phyloP scores from a whole-genome alignment of 2,329 filamentous ascomycete genomes.

The Verticillium klebahnii region DNA sequence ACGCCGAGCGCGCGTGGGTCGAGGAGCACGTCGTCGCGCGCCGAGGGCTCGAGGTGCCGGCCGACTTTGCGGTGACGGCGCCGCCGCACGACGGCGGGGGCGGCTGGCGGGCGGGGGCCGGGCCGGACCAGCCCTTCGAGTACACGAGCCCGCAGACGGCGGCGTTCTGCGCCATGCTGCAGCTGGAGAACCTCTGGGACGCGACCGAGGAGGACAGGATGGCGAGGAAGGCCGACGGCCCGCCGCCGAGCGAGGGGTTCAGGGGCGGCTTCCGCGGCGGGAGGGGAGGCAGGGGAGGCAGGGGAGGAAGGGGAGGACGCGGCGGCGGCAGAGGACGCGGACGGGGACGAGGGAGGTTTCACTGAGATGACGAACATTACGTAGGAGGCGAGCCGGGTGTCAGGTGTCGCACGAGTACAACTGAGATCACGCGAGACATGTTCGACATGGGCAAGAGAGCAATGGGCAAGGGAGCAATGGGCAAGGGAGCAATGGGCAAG shows the following conservation, averaged over 20 bases:
- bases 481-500: background rate
- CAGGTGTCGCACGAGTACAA: background rate
- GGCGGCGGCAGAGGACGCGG: conserved; percentile 30
- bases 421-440: too few species aligned
- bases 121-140: conserved; percentile 64
- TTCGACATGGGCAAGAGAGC: background rate
- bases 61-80: conserved; percentile 74
- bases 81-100: conserved; percentile 57
- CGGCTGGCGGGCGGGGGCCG: conserved; percentile 52
- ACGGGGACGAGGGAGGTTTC: conserved; percentile 27
- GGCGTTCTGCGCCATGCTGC: conserved; percentile 74
- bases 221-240: conserved; percentile 53
- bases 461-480: background rate
- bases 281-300: conserved; percentile 27
- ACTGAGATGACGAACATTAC: background rate
- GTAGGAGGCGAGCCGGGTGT: too few species aligned
- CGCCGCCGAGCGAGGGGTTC: conserved; percentile 31
- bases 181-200: conserved; percentile 71
- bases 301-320: conserved; percentile 30
- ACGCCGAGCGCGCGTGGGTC: conserved; percentile 72
- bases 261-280: conserved; percentile 21
- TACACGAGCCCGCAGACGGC: conserved; percentile 84
- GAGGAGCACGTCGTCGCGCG: conserved; percentile 64
- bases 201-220: conserved; percentile 66
- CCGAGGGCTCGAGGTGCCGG: conserved; percentile 63